A percentile compares a stretch with the other conserved stretches of the same genome.
Conservation (phyloP, 768 basidiomycete species). For the Mrakia gelida region DNA sequence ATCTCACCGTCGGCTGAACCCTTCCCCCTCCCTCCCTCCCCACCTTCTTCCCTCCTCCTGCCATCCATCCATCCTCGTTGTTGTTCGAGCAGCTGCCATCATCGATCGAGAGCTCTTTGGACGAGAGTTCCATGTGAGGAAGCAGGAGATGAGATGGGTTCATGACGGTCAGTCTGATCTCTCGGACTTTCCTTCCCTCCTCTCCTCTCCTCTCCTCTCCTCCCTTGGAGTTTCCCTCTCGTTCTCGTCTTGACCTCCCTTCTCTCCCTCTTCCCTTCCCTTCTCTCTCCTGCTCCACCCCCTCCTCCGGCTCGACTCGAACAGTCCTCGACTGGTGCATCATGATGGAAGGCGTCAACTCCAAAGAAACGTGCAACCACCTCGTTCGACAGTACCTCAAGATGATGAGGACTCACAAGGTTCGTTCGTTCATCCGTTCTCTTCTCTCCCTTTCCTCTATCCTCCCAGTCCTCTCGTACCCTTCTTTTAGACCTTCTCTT, state of each 20-base stretch:
- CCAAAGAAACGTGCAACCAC: conserved; percentile 22
- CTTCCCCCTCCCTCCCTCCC: not conserved
- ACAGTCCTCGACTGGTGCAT: not conserved
- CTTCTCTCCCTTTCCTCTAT: not conserved
- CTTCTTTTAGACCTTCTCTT: not conserved
- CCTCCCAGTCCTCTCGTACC: not conserved
- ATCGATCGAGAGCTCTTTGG: conserved; percentile 3
- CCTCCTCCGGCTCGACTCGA: no score
- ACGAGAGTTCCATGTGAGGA: not conserved
- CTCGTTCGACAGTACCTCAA: conserved; percentile 20
- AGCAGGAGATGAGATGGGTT: conserved; percentile 6
- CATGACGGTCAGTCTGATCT: not conserved
- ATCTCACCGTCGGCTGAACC: conserved; percentile 7
- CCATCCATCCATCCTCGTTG: not conserved
- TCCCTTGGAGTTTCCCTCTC: no score
- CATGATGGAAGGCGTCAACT: conserved; percentile 6
- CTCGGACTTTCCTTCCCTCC: no score
- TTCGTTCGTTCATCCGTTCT: not conserved
- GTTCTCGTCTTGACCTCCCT: no score
- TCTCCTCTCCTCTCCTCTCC: no score
- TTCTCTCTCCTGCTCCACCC: no score
- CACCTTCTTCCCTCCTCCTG: no score
- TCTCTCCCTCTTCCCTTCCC: no score
- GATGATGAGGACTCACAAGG: conserved; percentile 19
- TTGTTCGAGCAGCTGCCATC: not conserved